Percentiles rank a stretch among this genome's conserved stretches.
phyloP scores from a whole-genome alignment of 1,284 basidiomycete species.

The Anthracocystis walkeri region DNA sequence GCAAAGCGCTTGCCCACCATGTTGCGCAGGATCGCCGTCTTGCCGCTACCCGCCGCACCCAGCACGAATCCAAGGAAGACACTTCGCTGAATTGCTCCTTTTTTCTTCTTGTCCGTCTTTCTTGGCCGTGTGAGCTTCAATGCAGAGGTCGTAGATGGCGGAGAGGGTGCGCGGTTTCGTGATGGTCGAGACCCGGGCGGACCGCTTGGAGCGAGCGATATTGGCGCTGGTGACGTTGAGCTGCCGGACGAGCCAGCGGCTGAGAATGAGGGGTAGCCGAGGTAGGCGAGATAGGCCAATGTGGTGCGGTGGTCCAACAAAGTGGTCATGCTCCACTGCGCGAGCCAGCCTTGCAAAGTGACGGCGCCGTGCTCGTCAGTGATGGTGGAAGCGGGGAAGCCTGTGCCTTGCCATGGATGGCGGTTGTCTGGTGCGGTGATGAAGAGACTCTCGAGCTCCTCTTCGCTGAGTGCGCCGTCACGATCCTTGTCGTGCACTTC shows the following conservation, averaged over 20 bases:
- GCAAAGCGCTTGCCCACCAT: constrained; percentile 82
- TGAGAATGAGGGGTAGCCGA: constrained; percentile 77
- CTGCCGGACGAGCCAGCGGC: constrained; percentile 35
- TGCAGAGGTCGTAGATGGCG: constrained; percentile 58
- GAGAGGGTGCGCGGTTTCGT: constrained; percentile 41
- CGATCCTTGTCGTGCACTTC: constrained; percentile 97
- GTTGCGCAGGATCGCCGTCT: constrained; percentile 85
- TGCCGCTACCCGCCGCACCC: constrained; percentile 94
- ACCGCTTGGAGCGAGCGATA: constrained; percentile 30
- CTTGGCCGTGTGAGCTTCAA: constrained; percentile 72
- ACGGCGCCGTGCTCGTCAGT: constrained; percentile 90
- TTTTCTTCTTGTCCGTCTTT: constrained; percentile 80
- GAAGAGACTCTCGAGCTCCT: constrained; percentile 90
- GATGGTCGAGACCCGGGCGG: constrained; percentile 42
- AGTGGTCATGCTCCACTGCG: constrained; percentile 99
- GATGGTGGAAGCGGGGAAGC: constrained; percentile 79
- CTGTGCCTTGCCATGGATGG: constrained; percentile 63
- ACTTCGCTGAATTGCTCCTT: constrained; percentile 69
- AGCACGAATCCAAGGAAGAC: constrained; percentile 81
- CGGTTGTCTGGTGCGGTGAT: constrained; percentile 82
- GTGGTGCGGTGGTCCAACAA: constrained; percentile 91
- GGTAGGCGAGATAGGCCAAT: constrained; percentile 93
- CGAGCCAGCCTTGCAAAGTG: constrained; percentile 95
- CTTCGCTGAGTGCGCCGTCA: constrained; percentile 87
- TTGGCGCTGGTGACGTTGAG: constrained; percentile 27